Evolutionary conservation across 768 basidiomycete species (phyloP), one percentile per base, ranked within the genome.

Genomic region (Boletus rubropictus): DNA sequence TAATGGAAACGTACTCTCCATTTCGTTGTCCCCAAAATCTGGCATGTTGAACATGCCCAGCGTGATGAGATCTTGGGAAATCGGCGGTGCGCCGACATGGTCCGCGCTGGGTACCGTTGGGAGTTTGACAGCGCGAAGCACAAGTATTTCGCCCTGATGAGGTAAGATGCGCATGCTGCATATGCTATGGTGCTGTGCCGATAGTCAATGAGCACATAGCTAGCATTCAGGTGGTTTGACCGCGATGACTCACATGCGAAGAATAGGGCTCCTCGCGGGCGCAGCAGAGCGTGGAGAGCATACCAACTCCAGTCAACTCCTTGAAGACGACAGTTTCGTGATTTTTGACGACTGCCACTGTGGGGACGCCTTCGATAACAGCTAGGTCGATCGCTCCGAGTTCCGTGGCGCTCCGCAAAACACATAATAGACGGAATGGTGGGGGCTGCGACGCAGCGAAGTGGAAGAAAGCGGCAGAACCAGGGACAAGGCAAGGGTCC

Each of bases 101-200:
- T 52, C 47, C 17, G 18, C 12, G 21, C 3, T 21, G 1, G 55
- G 51, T 5, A 38, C 15, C 5, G 21, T 40, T 28, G 56, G 52
- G 31, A 59, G 55, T 33, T 56, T 59, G 39, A 75, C 52, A 4
- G 68, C 65, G 29, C 81, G 78, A 38, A 80, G 68, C 43, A 80
- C 67, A 18, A 83, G 64, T 11, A 83, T 61, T 43, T 78, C 70
- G 8, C 67, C 63, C 57, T 82, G 80, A 12, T 66, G 62, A 2
- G 80, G 79, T 29, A 81, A 58, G 21, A 76, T 69, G 25, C 78
- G 74, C 40, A 79, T 62, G n/a, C 72, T 75, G 45, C 69, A 72
- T 49, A 84, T 76, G 20, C 66, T 64, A 54, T 79, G 75, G 22
- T 65, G 62, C 79, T 79, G 20, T 44, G 27, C 17, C 8, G 33